A percentile compares a stretch with the other conserved stretches of the same genome.
These are phyloP conservation scores for Dactylonectria estremocensis DNA, from an alignment of 2,329 filamentous ascomycete genomes.

Conservation along the genomic window DNA sequence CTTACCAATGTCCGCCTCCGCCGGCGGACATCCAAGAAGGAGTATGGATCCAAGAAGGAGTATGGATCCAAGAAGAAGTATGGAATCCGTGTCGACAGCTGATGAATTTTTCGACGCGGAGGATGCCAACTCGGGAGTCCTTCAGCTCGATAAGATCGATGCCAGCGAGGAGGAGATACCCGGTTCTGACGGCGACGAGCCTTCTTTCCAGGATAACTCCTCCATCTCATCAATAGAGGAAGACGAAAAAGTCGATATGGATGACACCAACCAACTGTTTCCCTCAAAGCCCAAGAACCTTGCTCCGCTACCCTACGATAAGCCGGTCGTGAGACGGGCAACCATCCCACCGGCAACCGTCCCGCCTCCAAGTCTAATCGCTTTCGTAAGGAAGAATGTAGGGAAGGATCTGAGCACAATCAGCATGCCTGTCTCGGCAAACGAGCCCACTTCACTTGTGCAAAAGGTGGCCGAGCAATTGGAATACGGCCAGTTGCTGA, in stretches of 20 bases:
- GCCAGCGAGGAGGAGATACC: constrained; percentile 78
- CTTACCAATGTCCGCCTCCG: constrained; percentile 66
- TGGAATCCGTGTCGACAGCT: constrained; percentile 83
- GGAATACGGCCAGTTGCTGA: constrained; percentile 90
- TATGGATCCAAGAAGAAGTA: constrained; percentile 79
- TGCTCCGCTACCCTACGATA: constrained; percentile 80
- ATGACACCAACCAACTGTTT: constrained; percentile 76
- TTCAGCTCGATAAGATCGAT: constrained; percentile 82
- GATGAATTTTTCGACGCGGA: constrained; percentile 98
- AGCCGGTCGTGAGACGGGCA: constrained; percentile 75
- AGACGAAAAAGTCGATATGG: constrained; percentile 71
- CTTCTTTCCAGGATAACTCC: constrained; percentile 67
- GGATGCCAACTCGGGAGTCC: constrained; percentile 74
- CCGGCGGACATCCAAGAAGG: constrained; percentile 57
- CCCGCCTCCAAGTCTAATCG: constrained; percentile 90
- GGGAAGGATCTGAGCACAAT: constrained; percentile 98
- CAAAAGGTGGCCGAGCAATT: constrained; percentile 92
- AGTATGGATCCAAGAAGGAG: no score
- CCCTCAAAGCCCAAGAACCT: constrained; percentile 84
- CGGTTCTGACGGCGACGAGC: constrained; percentile 70
- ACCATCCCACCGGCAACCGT: constrained; percentile 83
- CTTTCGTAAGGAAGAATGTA: constrained; percentile 96
- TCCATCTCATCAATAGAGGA: constrained; percentile 73
- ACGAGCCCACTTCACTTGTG: constrained; percentile 90
- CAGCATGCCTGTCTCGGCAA: constrained; percentile 96